Conservation (phyloP, 164 flowering plant genomes). For the Buxus sempervirens region DNA sequence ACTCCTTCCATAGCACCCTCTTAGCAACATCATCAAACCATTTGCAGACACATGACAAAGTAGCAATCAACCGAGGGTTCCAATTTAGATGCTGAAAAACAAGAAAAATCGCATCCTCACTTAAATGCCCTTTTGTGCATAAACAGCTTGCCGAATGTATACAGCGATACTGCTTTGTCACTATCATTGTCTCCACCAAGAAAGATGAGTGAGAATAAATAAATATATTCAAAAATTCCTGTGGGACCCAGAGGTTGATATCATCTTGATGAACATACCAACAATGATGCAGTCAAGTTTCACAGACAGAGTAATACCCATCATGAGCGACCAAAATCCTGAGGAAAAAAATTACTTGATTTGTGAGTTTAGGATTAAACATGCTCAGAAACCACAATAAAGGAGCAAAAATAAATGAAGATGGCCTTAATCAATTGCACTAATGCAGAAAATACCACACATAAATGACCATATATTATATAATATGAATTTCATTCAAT, state of each 20-base stretch:
- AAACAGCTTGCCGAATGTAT: constrained; percentile 81
- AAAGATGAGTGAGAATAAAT: constrained; percentile 1
- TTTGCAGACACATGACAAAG: constrained; percentile 84
- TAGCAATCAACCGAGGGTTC: constrained; percentile 88
- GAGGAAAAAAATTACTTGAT: not conserved
- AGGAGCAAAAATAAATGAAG: not conserved
- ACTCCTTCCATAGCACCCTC: constrained; percentile 92
- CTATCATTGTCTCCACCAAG: constrained; percentile 43
- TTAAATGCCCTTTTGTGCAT: constrained; percentile 88
- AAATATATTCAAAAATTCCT: not conserved
- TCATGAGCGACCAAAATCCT: not conserved
- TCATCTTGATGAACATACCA: not conserved
- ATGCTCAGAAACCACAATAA: not conserved
- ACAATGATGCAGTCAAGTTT: not conserved
- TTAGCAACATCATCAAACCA: constrained; percentile 99
- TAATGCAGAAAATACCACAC: not conserved
- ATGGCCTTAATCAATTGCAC: not conserved
- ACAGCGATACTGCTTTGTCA: constrained; percentile 85
- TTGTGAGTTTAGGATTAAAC: not conserved
- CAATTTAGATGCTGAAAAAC: constrained; percentile 77
- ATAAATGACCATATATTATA: not conserved
- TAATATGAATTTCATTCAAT: not conserved
- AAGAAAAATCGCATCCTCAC: constrained; percentile 72
- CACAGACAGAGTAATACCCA: not conserved
- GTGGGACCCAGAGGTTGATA: not conserved